Conservation (phyloP, 192 early-diverging fungal species). For the Coemansia sp. region DNA sequence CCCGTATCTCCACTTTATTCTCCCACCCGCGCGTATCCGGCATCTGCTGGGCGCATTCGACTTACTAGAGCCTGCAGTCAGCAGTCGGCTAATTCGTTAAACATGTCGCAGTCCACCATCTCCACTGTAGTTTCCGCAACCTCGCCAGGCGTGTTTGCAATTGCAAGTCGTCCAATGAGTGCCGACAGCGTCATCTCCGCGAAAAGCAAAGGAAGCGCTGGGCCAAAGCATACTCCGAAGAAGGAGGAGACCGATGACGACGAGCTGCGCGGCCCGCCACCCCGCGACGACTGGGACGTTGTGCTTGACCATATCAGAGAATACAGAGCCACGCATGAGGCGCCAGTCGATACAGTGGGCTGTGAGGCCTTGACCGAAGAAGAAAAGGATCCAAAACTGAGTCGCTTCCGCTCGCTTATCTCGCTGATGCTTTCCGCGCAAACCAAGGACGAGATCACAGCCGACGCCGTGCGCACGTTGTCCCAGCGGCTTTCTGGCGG, state of each 20-base stretch:
- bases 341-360: constrained; percentile 89
- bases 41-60: constrained; percentile 22
- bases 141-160: constrained; percentile 7
- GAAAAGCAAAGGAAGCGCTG: constrained; percentile 14
- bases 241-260: constrained; percentile 37
- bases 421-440: constrained; percentile 89
- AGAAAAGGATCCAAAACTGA: constrained; percentile 54
- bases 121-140: constrained; percentile 47
- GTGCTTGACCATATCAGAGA: constrained; percentile 65
- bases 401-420: constrained; percentile 80
- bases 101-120: constrained; percentile 30
- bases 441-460: constrained; percentile 88
- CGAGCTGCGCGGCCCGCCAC: constrained; percentile 40
- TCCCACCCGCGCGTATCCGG: background rate
- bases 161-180: constrained; percentile 30
- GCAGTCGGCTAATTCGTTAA: constrained; percentile 34
- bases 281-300: constrained; percentile 63
- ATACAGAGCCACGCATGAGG: constrained; percentile 62
- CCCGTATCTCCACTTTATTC: constrained; percentile 19
- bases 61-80: constrained; percentile 9
- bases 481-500: constrained; percentile 65
- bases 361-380: constrained; percentile 71
- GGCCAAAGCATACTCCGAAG: constrained; percentile 13
- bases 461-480: constrained; percentile 70
- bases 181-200: constrained; percentile 21